Conservation (phyloP, 1,139 yeast genomes). For the Casaregolazyma lundiana region DNA sequence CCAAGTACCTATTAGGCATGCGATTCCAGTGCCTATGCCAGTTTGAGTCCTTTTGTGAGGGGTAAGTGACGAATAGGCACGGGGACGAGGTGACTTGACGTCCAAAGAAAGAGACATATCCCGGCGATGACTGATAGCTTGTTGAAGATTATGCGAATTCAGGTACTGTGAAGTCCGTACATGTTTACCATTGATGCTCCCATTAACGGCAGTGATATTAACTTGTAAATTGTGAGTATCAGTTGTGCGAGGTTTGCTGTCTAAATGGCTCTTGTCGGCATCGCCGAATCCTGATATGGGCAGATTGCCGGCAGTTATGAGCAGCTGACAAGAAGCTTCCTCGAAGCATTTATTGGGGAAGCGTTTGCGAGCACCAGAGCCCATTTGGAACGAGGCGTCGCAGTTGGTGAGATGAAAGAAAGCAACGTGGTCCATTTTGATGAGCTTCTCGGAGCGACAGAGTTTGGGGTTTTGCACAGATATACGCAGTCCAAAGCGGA, state of each 20-base stretch:
- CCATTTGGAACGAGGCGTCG: neutral
- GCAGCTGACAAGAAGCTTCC: neutral
- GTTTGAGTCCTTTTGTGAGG: neutral
- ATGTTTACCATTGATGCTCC: neutral
- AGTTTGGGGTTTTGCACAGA: neutral
- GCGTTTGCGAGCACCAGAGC: neutral
- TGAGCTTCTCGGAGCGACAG: neutral
- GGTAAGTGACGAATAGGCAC: neutral
- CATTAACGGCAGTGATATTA: neutral
- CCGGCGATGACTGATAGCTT: slow-evolving; percentile 14
- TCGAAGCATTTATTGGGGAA: neutral
- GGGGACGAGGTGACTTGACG: slow-evolving; percentile 2
- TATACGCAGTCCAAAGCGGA: neutral
- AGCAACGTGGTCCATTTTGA: neutral
- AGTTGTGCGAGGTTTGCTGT: neutral
- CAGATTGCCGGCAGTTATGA: neutral
- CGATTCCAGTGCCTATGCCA: slow-evolving; percentile 9
- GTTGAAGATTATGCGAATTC: slow-evolving; percentile 4
- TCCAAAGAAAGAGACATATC: slow-evolving; percentile 11
- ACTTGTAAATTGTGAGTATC: neutral
- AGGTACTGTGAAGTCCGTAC: neutral
- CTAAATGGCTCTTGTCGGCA: neutral
- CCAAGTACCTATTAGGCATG: slow-evolving; percentile 27
- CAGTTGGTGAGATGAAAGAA: neutral
- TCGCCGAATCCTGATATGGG: neutral